Conservation (phyloP, 345 rosid species). For the Lumnitzera littorea region DNA sequence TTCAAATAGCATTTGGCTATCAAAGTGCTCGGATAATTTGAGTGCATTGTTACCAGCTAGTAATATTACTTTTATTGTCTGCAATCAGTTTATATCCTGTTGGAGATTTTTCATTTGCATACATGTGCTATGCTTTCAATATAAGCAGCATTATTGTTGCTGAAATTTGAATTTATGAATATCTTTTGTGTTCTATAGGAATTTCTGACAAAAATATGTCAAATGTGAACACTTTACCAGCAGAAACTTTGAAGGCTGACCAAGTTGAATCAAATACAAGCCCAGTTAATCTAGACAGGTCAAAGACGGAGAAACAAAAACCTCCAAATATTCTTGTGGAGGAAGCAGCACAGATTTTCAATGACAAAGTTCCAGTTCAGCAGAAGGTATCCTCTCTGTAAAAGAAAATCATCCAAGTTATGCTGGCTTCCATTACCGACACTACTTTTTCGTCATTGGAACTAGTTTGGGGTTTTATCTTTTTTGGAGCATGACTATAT, state of each 20-base stretch:
- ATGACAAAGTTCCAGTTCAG: slow-evolving; percentile 59
- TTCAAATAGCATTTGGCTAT: not conserved
- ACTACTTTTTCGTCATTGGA: no score
- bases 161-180: slow-evolving; percentile 5
- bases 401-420: no score
- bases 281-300: slow-evolving; percentile 51
- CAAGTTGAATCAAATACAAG: slow-evolving; percentile 34
- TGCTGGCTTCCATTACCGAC: no score
- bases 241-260: slow-evolving; percentile 24
- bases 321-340: slow-evolving; percentile 50
- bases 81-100: no score
- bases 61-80: no score
- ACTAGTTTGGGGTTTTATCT: no score
- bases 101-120: no score
- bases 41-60: no score
- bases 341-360: slow-evolving; percentile 78
- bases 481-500: no score
- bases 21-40: not conserved
- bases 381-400: slow-evolving; percentile 45
- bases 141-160: not conserved
- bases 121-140: not conserved
- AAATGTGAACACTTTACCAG: slow-evolving; percentile 25
- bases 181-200: slow-evolving; percentile 25
- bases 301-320: slow-evolving; percentile 66
- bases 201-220: slow-evolving; percentile 22